Evolutionary conservation across 1,139 yeast genomes (phyloP).

Genomic region (Yamadazyma triangularis): DNA sequence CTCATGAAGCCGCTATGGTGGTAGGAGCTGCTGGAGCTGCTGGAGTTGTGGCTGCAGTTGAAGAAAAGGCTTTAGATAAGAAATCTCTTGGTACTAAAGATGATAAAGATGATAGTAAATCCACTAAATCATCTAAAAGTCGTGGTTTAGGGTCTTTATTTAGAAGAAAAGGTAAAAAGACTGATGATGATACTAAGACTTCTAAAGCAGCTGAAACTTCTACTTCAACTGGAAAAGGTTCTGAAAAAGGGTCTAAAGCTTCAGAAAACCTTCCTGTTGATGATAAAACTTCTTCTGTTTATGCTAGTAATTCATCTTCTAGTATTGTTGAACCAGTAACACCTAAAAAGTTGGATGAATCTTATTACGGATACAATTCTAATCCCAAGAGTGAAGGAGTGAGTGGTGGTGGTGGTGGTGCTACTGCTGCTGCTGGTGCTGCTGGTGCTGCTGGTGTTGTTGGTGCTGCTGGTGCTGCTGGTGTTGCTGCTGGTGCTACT

Average conservation of each 20-base stretch:
- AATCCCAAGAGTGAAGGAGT: not conserved
- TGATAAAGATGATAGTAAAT: not conserved
- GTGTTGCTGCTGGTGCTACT: conserved; percentile 1
- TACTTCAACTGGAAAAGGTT: not conserved
- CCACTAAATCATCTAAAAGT: no score
- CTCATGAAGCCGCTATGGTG: conserved; percentile 4
- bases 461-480: conserved; percentile 1
- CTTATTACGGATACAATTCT: conserved; percentile 7
- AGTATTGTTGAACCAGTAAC: no score
- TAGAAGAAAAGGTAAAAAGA: no score
- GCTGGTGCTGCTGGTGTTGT: not conserved
- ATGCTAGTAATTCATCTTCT: conserved; percentile 5
- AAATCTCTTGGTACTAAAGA: no score
- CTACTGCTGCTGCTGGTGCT: not conserved
- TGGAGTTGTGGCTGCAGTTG: conserved; percentile 6
- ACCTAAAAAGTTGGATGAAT: conserved; percentile 6
- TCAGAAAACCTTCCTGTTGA: not conserved
- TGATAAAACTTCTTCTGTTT: not conserved
- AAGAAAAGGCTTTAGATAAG: no score
- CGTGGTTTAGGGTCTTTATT: no score
- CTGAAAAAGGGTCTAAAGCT: not conserved
- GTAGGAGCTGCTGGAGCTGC: conserved; percentile 10
- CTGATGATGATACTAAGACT: not conserved
- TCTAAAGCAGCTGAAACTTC: conserved; percentile 2
- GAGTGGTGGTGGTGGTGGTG: not conserved